Conservation (phyloP, 768 basidiomycete species). For the Lentinula detonsa region DNA sequence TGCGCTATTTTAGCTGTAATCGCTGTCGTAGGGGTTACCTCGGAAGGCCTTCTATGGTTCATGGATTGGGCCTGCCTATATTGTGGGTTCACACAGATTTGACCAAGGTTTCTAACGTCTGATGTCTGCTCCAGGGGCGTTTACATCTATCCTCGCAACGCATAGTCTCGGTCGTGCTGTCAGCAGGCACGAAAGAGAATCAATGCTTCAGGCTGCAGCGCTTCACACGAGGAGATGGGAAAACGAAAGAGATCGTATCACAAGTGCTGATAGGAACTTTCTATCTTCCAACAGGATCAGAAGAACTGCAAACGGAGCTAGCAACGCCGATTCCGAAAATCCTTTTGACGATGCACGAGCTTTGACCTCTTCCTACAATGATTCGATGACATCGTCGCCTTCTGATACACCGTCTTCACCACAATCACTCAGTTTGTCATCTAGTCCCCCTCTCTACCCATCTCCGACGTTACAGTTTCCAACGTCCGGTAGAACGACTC, state of each 20-base stretch:
- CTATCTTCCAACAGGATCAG: slow-evolving; percentile 5
- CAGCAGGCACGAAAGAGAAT: slow-evolving; percentile 54
- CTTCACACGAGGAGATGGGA: slow-evolving; percentile 1
- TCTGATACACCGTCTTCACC: neutral
- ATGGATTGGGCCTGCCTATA: slow-evolving; percentile 49
- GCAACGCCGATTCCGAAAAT: slow-evolving; percentile 17
- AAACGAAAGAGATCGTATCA: neutral
- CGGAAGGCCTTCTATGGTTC: slow-evolving; percentile 36
- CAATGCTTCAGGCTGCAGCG: slow-evolving; percentile 42
- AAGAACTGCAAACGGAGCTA: slow-evolving; percentile 2
- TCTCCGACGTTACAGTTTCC: slow-evolving; percentile 17
- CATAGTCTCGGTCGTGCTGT: slow-evolving; percentile 58
- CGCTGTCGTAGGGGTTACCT: slow-evolving; percentile 43
- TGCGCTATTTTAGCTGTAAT: slow-evolving; percentile 44
- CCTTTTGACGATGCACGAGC: slow-evolving; percentile 26
- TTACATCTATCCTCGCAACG: slow-evolving; percentile 50
- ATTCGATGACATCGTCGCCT: neutral
- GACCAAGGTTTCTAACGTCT: slow-evolving; percentile 4
- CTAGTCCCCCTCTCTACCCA: slow-evolving; percentile 7
- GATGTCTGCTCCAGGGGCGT: slow-evolving; percentile 34
- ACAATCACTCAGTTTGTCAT: neutral
- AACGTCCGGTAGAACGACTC: slow-evolving; percentile 23
- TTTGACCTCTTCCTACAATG: slow-evolving; percentile 11
- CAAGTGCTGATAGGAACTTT: neutral
- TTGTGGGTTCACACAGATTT: slow-evolving; percentile 30